Evolutionary conservation across 2,329 filamentous ascomycete genomes (phyloP).

Genomic region (Aspergillus hiratsukae): DNA sequence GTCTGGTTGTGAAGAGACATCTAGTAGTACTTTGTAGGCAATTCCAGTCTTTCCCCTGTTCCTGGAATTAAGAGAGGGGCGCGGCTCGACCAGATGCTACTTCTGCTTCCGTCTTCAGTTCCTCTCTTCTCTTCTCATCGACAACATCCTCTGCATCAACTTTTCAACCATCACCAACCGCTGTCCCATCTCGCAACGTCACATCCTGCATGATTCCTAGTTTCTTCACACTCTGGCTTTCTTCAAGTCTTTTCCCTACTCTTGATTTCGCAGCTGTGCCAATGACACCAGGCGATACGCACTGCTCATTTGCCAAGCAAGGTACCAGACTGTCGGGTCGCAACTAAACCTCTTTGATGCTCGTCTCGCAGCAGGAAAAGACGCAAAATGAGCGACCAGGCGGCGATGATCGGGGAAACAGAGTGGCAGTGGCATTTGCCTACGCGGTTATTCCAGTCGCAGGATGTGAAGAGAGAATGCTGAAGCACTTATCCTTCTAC

Average conservation of each 20-base stretch:
- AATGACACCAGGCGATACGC: slow-evolving; percentile 25
- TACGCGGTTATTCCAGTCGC: background rate
- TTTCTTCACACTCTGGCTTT: slow-evolving; percentile 1
- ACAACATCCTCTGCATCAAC: background rate
- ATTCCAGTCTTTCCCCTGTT: background rate
- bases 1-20: too few species aligned
- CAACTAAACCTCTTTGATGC: slow-evolving; percentile 22
- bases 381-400: slow-evolving; percentile 10
- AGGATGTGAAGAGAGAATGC: background rate
- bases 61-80: background rate
- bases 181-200: background rate
- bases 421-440: background rate
- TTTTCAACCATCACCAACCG: background rate
- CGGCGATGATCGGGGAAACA: slow-evolving; percentile 14
- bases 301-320: slow-evolving; percentile 32
- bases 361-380: slow-evolving; percentile 11
- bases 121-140: background rate
- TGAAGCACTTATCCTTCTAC: background rate
- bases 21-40: background rate
- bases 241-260: slow-evolving; percentile 4
- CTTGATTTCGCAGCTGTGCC: slow-evolving; percentile 23
- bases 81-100: background rate
- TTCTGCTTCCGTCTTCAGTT: background rate
- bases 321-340: slow-evolving; percentile 31
- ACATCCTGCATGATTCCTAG: background rate